A percentile compares a stretch with the other conserved stretches of the same genome.
Conservation (phyloP, 371 early-diverging fungal genomes). For the Lichtheimia ornata region DNA sequence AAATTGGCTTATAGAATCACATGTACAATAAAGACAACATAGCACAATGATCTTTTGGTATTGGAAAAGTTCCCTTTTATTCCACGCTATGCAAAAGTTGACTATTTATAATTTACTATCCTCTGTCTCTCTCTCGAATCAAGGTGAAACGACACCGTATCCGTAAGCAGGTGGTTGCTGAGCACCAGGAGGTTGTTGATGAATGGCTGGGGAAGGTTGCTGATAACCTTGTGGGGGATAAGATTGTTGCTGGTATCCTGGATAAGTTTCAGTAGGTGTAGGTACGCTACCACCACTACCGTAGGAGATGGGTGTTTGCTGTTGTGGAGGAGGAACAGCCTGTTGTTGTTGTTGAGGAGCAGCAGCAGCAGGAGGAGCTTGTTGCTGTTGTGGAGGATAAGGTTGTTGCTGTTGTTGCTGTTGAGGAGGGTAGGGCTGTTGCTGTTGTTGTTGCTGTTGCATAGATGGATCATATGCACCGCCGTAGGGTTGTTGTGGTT, state of each 20-base stretch:
- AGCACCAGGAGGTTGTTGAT: neutral
- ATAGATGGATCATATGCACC: neutral
- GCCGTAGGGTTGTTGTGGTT: neutral
- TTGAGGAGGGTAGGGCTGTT: neutral
- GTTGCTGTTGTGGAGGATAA: slow-evolving; percentile 1
- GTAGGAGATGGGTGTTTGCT: neutral
- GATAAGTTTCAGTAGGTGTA: neutral
- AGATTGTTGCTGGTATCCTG: neutral
- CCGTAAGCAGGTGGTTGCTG: neutral
- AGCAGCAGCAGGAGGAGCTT: neutral
- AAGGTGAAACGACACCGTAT: slow-evolving; percentile 1
- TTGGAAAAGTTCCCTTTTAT: no score
- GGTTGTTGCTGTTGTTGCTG: slow-evolving; percentile 5
- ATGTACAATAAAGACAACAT: neutral
- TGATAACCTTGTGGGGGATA: slow-evolving; percentile 1
- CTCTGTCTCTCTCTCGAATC: neutral
- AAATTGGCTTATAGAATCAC: slow-evolving; percentile 5
- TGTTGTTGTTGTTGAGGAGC: slow-evolving; percentile 8
- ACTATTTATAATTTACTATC: no score
- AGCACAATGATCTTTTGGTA: no score
- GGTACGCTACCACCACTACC: neutral
- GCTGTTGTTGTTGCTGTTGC: slow-evolving; percentile 5
- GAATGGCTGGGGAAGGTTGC: no score
- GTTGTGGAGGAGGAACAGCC: neutral
- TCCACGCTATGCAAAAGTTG: no score